Percentiles rank a stretch among this genome's conserved stretches.
Conservation (phyloP, 1,139 yeast species). For the Saccharomyces hybrid region DNA sequence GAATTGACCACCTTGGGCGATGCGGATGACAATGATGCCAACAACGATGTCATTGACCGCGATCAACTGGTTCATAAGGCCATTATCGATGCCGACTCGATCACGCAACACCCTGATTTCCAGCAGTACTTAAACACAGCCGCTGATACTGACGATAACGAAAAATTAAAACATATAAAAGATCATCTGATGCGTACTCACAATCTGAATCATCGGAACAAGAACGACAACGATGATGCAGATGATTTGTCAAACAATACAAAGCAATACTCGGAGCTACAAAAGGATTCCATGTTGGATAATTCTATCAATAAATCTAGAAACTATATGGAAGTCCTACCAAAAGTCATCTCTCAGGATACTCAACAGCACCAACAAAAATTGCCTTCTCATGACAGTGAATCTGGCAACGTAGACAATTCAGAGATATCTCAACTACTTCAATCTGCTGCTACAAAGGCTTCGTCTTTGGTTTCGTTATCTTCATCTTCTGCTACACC, state of each 20-base stretch:
- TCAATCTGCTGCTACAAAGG: slow-evolving; percentile 29
- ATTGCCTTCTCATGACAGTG: slow-evolving; percentile 1
- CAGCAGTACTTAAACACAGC: slow-evolving; percentile 38
- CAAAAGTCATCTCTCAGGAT: slow-evolving; percentile 13
- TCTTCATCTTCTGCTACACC: slow-evolving; percentile 1
- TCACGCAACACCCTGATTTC: slow-evolving; percentile 47
- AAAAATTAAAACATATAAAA: neutral
- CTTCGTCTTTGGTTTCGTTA: slow-evolving; percentile 22
- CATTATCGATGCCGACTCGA: slow-evolving; percentile 55
- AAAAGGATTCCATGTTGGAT: neutral
- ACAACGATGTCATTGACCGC: slow-evolving; percentile 34
- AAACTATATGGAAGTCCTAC: slow-evolving; percentile 4
- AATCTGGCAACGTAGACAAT: neutral
- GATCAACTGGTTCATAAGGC: slow-evolving; percentile 63
- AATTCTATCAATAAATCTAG: neutral
- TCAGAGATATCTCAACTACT: slow-evolving; percentile 11
- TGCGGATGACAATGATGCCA: neutral
- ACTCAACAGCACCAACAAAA: slow-evolving; percentile 10
- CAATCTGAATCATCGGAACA: neutral
- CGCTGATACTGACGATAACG: slow-evolving; percentile 11
- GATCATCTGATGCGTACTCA: neutral
- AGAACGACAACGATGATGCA: neutral
- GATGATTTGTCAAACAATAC: neutral
- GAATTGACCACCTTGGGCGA: neutral
- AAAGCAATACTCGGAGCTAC: slow-evolving; percentile 1